Conservation (phyloP, 2,329 filamentous ascomycete genomes). For the Cercospora janseana region DNA sequence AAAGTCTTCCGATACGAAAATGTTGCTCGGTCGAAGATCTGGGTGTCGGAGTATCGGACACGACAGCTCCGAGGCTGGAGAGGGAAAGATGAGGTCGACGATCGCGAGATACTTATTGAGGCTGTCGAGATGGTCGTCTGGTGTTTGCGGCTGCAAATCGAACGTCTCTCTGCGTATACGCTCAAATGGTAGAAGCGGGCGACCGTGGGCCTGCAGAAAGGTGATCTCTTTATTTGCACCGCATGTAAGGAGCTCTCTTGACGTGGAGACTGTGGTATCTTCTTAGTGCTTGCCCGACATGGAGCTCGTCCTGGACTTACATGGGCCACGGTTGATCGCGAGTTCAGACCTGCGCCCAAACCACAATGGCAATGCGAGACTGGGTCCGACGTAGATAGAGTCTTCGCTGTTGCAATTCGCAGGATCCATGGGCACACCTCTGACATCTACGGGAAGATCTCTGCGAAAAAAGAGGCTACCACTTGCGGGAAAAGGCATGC, state of each 20-base stretch:
- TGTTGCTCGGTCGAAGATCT: slow-evolving; percentile 37
- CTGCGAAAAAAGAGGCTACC: slow-evolving; percentile 40
- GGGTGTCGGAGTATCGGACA: slow-evolving; percentile 24
- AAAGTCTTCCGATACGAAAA: slow-evolving; percentile 36
- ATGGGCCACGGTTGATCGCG: slow-evolving; percentile 35
- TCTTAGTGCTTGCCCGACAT: too few relatives aligned
- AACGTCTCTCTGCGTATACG: slow-evolving; percentile 37
- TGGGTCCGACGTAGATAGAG: slow-evolving; percentile 36
- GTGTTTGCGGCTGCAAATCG: slow-evolving; percentile 34
- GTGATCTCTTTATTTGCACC: slow-evolving; percentile 38
- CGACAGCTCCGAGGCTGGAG: slow-evolving; percentile 14
- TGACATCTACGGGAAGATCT: slow-evolving; percentile 25
- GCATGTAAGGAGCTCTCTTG: slow-evolving; percentile 32
- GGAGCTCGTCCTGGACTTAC: slow-evolving; percentile 32
- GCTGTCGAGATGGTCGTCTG: slow-evolving; percentile 32
- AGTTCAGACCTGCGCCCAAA: slow-evolving; percentile 33
- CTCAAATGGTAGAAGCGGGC: slow-evolving; percentile 36
- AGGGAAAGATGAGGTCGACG: slow-evolving; percentile 30
- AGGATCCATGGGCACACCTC: slow-evolving; percentile 24
- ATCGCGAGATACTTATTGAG: slow-evolving; percentile 36
- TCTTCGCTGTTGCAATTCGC: slow-evolving; percentile 10
- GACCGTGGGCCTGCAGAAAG: slow-evolving; percentile 34
- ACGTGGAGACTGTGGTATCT: too few relatives aligned
- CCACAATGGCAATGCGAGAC: slow-evolving; percentile 34
- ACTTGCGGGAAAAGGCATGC: slow-evolving; percentile 35